Percentiles rank a stretch among this genome's conserved stretches.
Conservation (phyloP, 129 eudicot genomes). For the Erigeron canadensis region DNA sequence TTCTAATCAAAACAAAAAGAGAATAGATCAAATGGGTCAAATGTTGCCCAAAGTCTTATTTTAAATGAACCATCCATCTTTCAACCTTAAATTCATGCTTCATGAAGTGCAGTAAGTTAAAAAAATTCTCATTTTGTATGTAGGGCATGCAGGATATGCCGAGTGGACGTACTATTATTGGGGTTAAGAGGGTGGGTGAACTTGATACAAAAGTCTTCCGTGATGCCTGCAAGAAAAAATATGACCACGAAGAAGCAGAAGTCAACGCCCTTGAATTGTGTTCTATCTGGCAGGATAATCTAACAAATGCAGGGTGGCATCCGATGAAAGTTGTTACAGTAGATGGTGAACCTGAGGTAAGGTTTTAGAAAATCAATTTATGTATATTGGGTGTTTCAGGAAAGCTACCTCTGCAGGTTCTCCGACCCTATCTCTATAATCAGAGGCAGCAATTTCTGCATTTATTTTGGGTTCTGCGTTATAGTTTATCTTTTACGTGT, state of each 20-base stretch:
- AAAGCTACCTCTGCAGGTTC: too few species aligned
- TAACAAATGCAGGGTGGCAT: conserved; percentile 3
- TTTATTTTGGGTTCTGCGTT: too few species aligned
- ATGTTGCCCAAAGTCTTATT: too few species aligned
- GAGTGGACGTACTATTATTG: neutral
- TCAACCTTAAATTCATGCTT: too few species aligned
- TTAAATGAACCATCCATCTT: too few species aligned
- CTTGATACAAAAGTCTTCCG: neutral
- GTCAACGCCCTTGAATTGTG: neutral
- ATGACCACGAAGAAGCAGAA: neutral
- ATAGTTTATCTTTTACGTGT: too few species aligned
- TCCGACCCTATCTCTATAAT: too few species aligned
- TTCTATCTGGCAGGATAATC: conserved; percentile 2
- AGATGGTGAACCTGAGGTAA: conserved; percentile 45
- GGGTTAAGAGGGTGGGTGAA: conserved; percentile 1
- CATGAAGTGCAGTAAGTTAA: neutral
- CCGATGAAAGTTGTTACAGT: conserved; percentile 1
- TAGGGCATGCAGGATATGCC: neutral
- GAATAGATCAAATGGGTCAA: too few species aligned
- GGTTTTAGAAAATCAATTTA: neutral
- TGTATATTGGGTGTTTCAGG: too few species aligned
- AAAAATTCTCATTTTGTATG: neutral
- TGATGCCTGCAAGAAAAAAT: neutral
- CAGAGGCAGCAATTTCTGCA: too few species aligned
- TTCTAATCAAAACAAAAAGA: too few species aligned